Percentiles rank a stretch among this genome's conserved stretches.
Evolutionary conservation across 148 eudicot species (phyloP).

Genomic region (Heliosperma pusillum): DNA sequence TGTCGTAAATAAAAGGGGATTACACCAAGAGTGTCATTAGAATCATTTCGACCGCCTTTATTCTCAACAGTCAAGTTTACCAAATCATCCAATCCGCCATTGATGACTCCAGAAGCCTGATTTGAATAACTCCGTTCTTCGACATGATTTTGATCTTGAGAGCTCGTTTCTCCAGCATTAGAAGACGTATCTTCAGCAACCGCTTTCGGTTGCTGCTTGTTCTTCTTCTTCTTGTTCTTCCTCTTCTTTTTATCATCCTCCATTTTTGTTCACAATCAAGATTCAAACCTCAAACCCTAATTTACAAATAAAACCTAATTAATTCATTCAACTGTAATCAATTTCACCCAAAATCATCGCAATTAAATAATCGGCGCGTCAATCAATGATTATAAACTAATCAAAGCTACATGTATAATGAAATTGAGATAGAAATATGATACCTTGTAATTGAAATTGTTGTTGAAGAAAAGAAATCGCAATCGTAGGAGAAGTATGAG

Average conservation of each 20-base stretch:
- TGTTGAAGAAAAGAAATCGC: neutral
- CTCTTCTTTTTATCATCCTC: constrained; percentile 64
- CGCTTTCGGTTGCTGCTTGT: constrained; percentile 40
- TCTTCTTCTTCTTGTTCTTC: constrained; percentile 75
- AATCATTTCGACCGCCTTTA: neutral
- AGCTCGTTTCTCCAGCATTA: constrained; percentile 37
- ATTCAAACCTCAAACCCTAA: constrained; percentile 10
- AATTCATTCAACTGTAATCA: neutral
- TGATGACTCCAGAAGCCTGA: constrained; percentile 5
- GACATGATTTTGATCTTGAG: constrained; percentile 27
- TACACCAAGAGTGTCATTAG: constrained; percentile 15
- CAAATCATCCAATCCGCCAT: constrained; percentile 16
- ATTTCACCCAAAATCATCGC: neutral
- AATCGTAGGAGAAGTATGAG: neutral
- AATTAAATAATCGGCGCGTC: too few species aligned
- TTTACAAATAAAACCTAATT: neutral
- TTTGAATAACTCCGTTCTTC: constrained; percentile 17
- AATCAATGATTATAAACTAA: neutral
- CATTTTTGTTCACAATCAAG: constrained; percentile 28
- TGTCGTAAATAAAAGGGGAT: neutral
- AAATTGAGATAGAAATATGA: neutral
- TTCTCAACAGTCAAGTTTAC: constrained; percentile 6
- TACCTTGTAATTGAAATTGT: neutral
- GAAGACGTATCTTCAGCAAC: constrained; percentile 28
- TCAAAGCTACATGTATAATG: neutral